Conservation (phyloP, 768 basidiomycete species). For the Leccinellum luteum region DNA sequence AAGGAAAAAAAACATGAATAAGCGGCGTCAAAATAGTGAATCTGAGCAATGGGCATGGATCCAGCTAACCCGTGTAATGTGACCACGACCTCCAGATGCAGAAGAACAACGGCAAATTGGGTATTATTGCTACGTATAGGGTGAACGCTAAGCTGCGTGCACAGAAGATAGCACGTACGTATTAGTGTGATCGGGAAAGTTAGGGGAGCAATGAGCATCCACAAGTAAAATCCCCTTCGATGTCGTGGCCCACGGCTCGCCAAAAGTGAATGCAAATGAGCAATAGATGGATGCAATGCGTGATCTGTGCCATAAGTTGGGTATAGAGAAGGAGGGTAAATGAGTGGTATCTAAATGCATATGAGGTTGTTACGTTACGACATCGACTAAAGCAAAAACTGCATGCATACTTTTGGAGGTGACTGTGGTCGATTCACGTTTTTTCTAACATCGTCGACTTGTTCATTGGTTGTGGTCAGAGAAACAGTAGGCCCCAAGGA, state of each 20-base stretch:
- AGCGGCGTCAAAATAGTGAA: neutral
- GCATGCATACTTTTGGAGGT: slow-evolving; percentile 11
- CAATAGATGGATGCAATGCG: slow-evolving; percentile 32
- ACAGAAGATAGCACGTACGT: slow-evolving; percentile 46
- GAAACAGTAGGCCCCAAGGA: slow-evolving; percentile 56
- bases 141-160: neutral
- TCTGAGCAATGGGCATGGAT: neutral
- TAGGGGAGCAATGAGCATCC: slow-evolving; percentile 65
- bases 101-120: slow-evolving; percentile 84
- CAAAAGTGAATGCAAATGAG: slow-evolving; percentile 52
- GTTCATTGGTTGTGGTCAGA: slow-evolving; percentile 20
- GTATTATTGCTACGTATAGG: slow-evolving; percentile 60
- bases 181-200: slow-evolving; percentile 77
- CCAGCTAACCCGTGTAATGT: slow-evolving; percentile 65
- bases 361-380: neutral
- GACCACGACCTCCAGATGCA: slow-evolving; percentile 85
- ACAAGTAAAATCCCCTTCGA: slow-evolving; percentile 60
- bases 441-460: slow-evolving; percentile 12
- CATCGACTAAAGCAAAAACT: neutral
- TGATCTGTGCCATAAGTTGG: slow-evolving; percentile 28
- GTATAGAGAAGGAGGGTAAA: slow-evolving; percentile 52
- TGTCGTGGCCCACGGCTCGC: slow-evolving; percentile 60
- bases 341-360: slow-evolving; percentile 48
- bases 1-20: neutral
- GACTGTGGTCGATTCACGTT: slow-evolving; percentile 5